A percentile compares a stretch with the other conserved stretches of the same genome.
Conservation (phyloP, 495 filamentous ascomycete genomes). For the Tuber brumale region DNA sequence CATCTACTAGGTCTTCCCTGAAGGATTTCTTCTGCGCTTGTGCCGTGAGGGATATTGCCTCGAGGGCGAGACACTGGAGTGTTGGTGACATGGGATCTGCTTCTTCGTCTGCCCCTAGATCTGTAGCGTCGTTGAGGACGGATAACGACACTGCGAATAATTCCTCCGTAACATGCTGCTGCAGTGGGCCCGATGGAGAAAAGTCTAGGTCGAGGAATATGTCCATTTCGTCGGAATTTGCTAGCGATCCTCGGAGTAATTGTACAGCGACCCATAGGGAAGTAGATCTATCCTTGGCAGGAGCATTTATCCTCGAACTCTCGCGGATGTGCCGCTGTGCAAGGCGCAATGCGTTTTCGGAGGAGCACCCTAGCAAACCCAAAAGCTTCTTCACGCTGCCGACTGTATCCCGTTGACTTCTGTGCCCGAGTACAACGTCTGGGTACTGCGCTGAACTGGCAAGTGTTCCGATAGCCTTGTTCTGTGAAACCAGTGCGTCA, state of each 20-base stretch:
- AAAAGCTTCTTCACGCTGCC: constrained; percentile 50
- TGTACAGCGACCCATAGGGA: constrained; percentile 78
- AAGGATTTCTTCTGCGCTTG: constrained; percentile 62
- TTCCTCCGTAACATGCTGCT: constrained; percentile 61
- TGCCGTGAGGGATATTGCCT: constrained; percentile 66
- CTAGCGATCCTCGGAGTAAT: constrained; percentile 54
- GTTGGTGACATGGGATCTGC: constrained; percentile 43
- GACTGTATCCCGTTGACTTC: constrained; percentile 59
- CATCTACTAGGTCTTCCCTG: constrained; percentile 78
- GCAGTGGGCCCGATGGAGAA: constrained; percentile 47
- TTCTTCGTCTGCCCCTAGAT: constrained; percentile 48
- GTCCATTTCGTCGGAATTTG: constrained; percentile 53
- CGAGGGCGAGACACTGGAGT: constrained; percentile 59
- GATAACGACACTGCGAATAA: constrained; percentile 70
- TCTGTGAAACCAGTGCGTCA: constrained; percentile 18
- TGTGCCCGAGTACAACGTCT: constrained; percentile 57
- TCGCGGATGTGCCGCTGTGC: constrained; percentile 39
- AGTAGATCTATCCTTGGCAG: constrained; percentile 41
- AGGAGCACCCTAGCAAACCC: constrained; percentile 44
- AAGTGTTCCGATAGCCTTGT: constrained; percentile 5
- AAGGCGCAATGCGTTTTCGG: constrained; percentile 33
- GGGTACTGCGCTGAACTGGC: constrained; percentile 46
- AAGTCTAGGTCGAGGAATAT: constrained; percentile 57
- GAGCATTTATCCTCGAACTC: constrained; percentile 14
- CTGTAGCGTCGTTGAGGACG: constrained; percentile 52